Percentiles rank a stretch among this genome's conserved stretches.
These are phyloP conservation scores for Lyophyllum semitale DNA, from an alignment of 768 basidiomycete genomes.

Conservation along the genomic window DNA sequence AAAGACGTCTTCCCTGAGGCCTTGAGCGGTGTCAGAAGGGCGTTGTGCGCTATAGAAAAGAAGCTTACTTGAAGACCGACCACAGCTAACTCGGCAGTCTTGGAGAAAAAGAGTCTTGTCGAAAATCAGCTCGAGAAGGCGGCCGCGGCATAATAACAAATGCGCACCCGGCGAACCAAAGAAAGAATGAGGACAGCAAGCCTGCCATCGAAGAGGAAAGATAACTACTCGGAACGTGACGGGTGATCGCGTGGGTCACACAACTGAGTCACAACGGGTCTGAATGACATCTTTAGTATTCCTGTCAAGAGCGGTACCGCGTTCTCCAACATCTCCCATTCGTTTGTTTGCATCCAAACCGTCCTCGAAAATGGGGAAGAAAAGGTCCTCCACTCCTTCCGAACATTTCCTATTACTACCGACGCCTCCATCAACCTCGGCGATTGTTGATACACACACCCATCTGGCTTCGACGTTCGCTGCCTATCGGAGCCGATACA, in stretches of 20 bases:
- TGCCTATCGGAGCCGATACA: constrained; percentile 63
- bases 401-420: constrained; percentile 42
- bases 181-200: constrained; percentile 43
- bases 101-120: constrained; percentile 80
- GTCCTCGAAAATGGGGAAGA: too few relatives aligned
- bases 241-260: neutral
- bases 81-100: constrained; percentile 86
- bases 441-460: constrained; percentile 85
- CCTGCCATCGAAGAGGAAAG: constrained; percentile 33
- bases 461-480: constrained; percentile 76
- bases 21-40: constrained; percentile 35
- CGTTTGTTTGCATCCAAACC: too few relatives aligned
- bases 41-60: neutral
- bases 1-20: constrained; percentile 96
- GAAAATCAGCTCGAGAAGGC: neutral
- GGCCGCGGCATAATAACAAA: neutral
- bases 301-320: too few relatives aligned
- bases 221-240: neutral
- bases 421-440: constrained; percentile 30
- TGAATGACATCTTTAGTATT: too few relatives aligned
- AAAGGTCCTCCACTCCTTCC: too few relatives aligned
- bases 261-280: neutral
- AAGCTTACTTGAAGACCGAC: constrained; percentile 78
- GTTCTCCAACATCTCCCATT: too few relatives aligned
- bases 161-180: constrained; percentile 48